Percentiles rank a stretch among this genome's conserved stretches.
Conservation (phyloP, 108 stramenopile genomes). For the Licmophora abbreviata region DNA sequence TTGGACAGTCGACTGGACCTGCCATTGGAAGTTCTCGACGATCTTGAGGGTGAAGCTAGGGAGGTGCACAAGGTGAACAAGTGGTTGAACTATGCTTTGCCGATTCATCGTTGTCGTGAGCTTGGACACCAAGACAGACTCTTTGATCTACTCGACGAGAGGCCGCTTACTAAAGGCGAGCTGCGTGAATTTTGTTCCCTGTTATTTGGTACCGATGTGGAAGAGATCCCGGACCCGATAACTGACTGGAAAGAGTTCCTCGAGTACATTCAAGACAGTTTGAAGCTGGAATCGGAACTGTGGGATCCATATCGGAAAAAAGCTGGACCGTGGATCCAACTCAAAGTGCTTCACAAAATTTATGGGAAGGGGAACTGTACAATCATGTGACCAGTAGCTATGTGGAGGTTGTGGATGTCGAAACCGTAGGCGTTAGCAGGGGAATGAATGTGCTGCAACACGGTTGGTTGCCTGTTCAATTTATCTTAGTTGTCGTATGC, state of each 20-base stretch:
- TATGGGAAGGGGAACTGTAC: slow-evolving; percentile 7
- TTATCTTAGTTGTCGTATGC: too few relatives aligned
- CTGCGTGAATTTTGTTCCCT: slow-evolving; percentile 18
- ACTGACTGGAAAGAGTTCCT: slow-evolving; percentile 31
- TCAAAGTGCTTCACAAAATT: slow-evolving; percentile 13
- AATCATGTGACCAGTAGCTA: too few relatives aligned
- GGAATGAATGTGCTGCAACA: too few relatives aligned
- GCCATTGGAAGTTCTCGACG: slow-evolving; percentile 57
- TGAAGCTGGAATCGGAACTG: slow-evolving; percentile 23
- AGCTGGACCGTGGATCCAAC: slow-evolving; percentile 27
- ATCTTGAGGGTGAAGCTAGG: slow-evolving; percentile 47
- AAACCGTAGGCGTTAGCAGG: too few relatives aligned
- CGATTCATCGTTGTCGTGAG: slow-evolving; percentile 56
- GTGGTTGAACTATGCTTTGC: slow-evolving; percentile 52
- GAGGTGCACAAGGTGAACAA: slow-evolving; percentile 46
- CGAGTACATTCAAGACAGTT: slow-evolving; percentile 13
- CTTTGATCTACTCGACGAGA: slow-evolving; percentile 32
- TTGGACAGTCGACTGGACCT: slow-evolving; percentile 45
- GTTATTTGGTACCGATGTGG: slow-evolving; percentile 19
- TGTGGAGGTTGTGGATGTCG: too few relatives aligned
- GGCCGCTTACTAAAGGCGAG: slow-evolving; percentile 4
- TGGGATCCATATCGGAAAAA: slow-evolving; percentile 35
- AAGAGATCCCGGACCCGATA: slow-evolving; percentile 26
- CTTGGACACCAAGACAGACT: slow-evolving; percentile 33
- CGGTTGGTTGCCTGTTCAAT: too few relatives aligned